Conservation (phyloP, 495 filamentous ascomycete genomes). For the Massariosphaeria phaeospora region DNA sequence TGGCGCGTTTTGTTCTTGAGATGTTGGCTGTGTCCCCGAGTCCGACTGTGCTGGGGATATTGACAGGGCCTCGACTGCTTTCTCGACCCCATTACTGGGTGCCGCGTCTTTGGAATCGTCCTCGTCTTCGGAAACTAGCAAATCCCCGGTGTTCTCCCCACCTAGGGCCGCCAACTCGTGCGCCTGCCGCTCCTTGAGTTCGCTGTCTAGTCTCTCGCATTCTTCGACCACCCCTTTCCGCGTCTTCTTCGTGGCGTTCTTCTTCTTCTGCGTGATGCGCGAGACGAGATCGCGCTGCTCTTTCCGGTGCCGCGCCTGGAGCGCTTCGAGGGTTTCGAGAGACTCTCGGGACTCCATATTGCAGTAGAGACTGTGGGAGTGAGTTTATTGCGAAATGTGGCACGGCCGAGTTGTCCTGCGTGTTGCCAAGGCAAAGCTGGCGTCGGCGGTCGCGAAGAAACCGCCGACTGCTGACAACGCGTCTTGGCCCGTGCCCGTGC, state of each 20-base stretch:
- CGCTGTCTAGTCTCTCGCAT: constrained; percentile 39
- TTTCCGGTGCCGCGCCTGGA: constrained; percentile 76
- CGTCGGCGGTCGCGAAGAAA: no score
- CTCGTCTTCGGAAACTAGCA: neutral
- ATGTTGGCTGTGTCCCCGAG: constrained; percentile 35
- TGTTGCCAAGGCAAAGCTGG: no score
- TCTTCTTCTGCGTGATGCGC: constrained; percentile 89
- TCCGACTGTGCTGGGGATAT: constrained; percentile 10
- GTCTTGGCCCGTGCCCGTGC: no score
- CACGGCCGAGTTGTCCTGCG: no score
- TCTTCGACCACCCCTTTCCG: constrained; percentile 76
- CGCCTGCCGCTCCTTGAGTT: constrained; percentile 42
- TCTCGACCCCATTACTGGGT: constrained; percentile 16
- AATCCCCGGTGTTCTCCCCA: constrained; percentile 11
- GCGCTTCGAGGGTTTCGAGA: constrained; percentile 26
- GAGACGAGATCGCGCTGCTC: constrained; percentile 81
- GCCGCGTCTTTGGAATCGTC: constrained; percentile 10
- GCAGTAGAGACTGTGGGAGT: neutral
- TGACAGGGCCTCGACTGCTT: constrained; percentile 13
- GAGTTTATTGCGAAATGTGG: neutral
- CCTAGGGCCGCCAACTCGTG: constrained; percentile 57
- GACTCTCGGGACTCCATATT: neutral
- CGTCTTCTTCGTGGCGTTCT: constrained; percentile 91
- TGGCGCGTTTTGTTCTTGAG: constrained; percentile 31
- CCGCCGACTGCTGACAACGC: no score